Evolutionary conservation across 768 basidiomycete genomes (phyloP).

Genomic region (Pseudohyphozyma bogoriensis): DNA sequence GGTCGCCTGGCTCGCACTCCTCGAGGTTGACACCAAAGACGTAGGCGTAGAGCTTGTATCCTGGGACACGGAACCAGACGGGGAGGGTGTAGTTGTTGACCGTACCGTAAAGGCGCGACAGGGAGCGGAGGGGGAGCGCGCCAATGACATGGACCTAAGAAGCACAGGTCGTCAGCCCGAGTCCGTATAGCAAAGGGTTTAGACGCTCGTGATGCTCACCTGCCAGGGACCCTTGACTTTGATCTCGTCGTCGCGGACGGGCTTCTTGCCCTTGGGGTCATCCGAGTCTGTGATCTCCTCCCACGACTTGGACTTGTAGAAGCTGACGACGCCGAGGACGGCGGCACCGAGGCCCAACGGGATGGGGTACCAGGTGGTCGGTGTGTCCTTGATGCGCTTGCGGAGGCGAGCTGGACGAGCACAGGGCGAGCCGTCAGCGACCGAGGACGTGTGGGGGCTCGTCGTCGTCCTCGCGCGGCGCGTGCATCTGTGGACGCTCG

Average conservation of each 20-base stretch:
- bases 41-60: slow-evolving; percentile 71
- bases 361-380: slow-evolving; percentile 90
- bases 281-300: too few species aligned
- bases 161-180: not conserved
- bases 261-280: slow-evolving; percentile 16
- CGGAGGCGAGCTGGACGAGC: slow-evolving; percentile 42
- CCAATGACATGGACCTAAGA: slow-evolving; percentile 83
- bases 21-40: slow-evolving; percentile 91
- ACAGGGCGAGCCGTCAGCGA: not conserved
- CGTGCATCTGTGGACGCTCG: not conserved
- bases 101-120: slow-evolving; percentile 96
- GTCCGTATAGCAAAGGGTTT: not conserved
- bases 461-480: too few species aligned
- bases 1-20: slow-evolving; percentile 70
- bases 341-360: slow-evolving; percentile 45
- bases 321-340: slow-evolving; percentile 28
- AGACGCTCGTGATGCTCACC: slow-evolving; percentile 52
- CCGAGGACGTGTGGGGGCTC: not conserved
- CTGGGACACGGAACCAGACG: slow-evolving; percentile 85
- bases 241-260: slow-evolving; percentile 48
- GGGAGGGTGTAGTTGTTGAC: slow-evolving; percentile 87
- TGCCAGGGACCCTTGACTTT: slow-evolving; percentile 86
- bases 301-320: slow-evolving; percentile 26
- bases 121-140: slow-evolving; percentile 81
- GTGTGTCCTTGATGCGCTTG: slow-evolving; percentile 72